Evolutionary conservation across 2,329 filamentous ascomycete species (phyloP), one percentile per base, ranked within the genome.

Genomic region (Fusarium sp.): DNA sequence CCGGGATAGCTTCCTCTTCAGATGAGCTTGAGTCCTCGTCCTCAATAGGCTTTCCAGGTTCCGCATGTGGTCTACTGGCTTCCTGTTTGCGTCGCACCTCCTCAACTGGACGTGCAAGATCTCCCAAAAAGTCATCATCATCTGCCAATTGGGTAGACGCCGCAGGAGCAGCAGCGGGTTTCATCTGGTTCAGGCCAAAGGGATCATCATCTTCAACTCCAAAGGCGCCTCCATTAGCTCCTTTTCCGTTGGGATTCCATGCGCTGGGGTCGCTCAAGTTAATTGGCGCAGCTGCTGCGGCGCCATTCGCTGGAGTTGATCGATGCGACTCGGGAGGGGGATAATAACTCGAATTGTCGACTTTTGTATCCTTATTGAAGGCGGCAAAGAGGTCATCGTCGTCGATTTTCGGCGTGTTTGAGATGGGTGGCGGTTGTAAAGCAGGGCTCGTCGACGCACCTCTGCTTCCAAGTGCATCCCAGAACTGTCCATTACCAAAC

Each of bases 191-290:
- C 41, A 98, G 84, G 2, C 94, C 96, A 80, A 98, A 98, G 5
- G 95, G 94, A 79, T 98, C 94, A 79, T 97, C 94, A 76, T 98
- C 94, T 65, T 96, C 92, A 36, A 89, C 86, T 18, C 81, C 84
- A 70, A 91, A 83, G 0, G 76, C 81, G 17, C 78, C 80, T 48
- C 78, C 77, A 61, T 79, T 79, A 3, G 82, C 73, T 24, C 75
- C 75, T 58, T 81, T 72, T 33, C 75, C 66, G 8, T 79, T 49
- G 35, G 70, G 62, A 24, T 68, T 82, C 90, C 90, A 92, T 4
- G 90, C 86, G 63, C 80, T 85, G 5, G 90, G 87, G 63, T 85
- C 84, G 62, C 83, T 85, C 52, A 92, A 82, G 77, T 91, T 86
- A 18, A 89, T 79, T 15, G 79, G 82, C 11, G 84, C 81, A 36